Base-by-base conservation (phyloP, 768 basidiomycete genomes). In the Rhodosporidiobolus sp. region DNA sequence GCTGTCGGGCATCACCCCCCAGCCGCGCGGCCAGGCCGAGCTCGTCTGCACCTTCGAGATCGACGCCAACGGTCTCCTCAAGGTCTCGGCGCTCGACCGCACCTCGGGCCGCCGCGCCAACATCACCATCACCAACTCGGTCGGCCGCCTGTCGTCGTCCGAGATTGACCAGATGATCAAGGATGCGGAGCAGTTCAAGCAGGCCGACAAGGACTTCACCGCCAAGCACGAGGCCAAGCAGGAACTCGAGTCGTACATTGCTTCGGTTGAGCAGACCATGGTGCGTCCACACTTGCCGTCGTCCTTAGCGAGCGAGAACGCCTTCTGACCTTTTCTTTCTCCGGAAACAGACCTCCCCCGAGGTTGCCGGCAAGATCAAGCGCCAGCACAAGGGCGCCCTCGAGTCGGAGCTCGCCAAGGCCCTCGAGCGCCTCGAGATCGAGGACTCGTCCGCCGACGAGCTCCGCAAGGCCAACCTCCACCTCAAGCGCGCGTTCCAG, bases 101-200 rank as follows among this genome's bases (percentile, higher is more conserved):
- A 94, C 96, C 60, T 98, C 95, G 52, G 96, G 96, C 82, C 94
- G 96, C 84, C 97, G 97, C 85, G 96, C 96, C 71, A 78, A 89
- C 85, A 68, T 77, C 74, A 78, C 46, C 43, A 72, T 97, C 83
- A 94, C 93, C 83, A 99, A 97, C 88, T 98, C 94, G 69, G 96
- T 98, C 80, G 96, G 96, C 77, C 94, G 96, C 84, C 88, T 99
- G 78, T 96, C 95, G 59, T 87, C 90, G 64, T 91, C 89, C 78
- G 96, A 99, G 86, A 99, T 99, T 76, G 94, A 97, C 80, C 94
- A 98, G 84, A 98, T 98, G 96, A 96, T 98, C 86, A 94, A 94
- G 86, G 95, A 98, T 80, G 92, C 96, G 65, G 95, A 98, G 83
- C 92, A 94, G 83, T 96, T 87, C 88, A 94, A 94, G 86, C 87